Percentiles rank a stretch among this genome's conserved stretches.
phyloP scores from a whole-genome alignment of 805 yeast species.

The Candida methanosorbosa region DNA sequence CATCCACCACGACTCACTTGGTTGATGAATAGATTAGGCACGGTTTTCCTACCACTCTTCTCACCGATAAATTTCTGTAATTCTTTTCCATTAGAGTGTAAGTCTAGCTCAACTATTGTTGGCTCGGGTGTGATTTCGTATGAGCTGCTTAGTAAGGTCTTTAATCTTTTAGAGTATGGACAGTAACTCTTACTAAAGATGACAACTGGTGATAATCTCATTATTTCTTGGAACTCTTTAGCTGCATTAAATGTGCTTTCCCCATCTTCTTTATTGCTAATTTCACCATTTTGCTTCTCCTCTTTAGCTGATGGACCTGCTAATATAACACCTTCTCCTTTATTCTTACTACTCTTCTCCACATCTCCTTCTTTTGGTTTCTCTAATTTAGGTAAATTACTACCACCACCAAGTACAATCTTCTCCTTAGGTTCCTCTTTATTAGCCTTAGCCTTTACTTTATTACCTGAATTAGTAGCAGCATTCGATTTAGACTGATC shows the following conservation, averaged over 20 bases:
- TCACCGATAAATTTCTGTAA: constrained; percentile 66
- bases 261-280: constrained; percentile 2
- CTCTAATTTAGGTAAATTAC: no score
- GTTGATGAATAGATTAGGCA: constrained; percentile 79
- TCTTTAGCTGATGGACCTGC: not conserved
- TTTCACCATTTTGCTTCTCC: not conserved
- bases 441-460: constrained; percentile 1
- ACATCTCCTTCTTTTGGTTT: not conserved
- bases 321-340: no score
- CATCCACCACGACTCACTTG: constrained; percentile 79
- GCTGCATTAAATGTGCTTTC: constrained; percentile 29
- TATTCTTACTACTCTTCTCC: not conserved
- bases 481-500: not conserved
- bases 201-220: constrained; percentile 56
- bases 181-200: constrained; percentile 57
- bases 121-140: constrained; percentile 71
- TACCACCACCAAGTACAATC: no score
- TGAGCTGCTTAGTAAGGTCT: constrained; percentile 50
- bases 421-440: not conserved
- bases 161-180: constrained; percentile 70
- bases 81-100: constrained; percentile 64
- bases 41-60: constrained; percentile 74
- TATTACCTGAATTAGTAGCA: not conserved
- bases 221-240: constrained; percentile 45
- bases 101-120: constrained; percentile 71